Conservation (phyloP, 108 stramenopile species). For the Nitzschia sp. region DNA sequence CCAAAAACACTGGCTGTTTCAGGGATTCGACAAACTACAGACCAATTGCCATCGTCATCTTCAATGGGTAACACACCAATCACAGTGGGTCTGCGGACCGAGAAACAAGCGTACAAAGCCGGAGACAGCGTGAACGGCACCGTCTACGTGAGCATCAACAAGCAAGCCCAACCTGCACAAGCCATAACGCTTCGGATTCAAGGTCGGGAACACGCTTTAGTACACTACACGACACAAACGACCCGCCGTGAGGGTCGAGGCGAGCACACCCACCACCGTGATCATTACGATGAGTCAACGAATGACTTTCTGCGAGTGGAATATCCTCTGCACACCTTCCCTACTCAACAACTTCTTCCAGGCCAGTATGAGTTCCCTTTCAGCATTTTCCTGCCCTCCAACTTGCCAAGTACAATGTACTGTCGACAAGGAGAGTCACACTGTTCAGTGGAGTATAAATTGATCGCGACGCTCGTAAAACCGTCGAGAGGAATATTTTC, state of each 20-base stretch:
- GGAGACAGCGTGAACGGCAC: conserved; percentile 15
- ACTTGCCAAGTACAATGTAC: conserved; percentile 23
- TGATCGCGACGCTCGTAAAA: conserved; percentile 17
- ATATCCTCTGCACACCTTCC: conserved; percentile 15
- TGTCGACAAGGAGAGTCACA: not conserved
- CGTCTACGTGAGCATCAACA: conserved; percentile 16
- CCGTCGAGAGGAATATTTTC: conserved; percentile 11
- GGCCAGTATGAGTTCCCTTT: conserved; percentile 37
- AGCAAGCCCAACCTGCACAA: not conserved
- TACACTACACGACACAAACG: conserved; percentile 12
- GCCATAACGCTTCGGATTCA: not conserved
- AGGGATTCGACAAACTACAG: no score
- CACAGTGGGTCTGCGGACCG: conserved; percentile 23
- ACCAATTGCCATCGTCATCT: no score
- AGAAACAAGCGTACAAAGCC: not conserved
- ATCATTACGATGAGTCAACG: conserved; percentile 26
- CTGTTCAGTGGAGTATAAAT: conserved; percentile 15
- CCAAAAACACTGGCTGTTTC: no score
- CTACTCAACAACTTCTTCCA: not conserved
- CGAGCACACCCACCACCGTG: conserved; percentile 1
- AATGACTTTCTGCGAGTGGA: conserved; percentile 17
- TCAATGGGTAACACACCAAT: conserved; percentile 33
- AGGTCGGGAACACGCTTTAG: conserved; percentile 16
- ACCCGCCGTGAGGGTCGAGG: not conserved
- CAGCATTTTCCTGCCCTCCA: conserved; percentile 4